Conservation (phyloP, 306 rosid genomes). For the Senna tora region DNA sequence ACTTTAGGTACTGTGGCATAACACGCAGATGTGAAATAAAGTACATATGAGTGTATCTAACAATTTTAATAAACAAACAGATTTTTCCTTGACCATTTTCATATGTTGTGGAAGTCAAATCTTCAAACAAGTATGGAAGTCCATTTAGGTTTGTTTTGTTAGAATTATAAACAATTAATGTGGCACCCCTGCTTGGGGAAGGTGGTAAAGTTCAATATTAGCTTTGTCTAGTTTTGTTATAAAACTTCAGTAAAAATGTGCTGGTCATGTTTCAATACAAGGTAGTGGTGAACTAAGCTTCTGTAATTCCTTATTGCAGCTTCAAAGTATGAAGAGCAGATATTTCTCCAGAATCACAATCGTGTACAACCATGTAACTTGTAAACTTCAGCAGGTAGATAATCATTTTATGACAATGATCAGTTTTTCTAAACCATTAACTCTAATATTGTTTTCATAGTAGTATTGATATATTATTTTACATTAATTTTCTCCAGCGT, state of each 20-base stretch:
- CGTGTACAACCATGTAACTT: neutral
- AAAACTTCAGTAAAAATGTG: neutral
- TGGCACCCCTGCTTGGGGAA: neutral
- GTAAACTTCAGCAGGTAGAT: conserved; percentile 26
- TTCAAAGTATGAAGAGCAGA: conserved; percentile 22
- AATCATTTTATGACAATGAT: neutral
- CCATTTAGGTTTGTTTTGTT: neutral
- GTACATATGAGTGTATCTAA: neutral
- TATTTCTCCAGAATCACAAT: neutral
- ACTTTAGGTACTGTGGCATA: neutral
- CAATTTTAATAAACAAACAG: neutral
- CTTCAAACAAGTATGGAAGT: neutral
- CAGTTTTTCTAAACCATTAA: neutral
- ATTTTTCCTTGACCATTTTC: neutral
- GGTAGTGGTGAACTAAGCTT: neutral
- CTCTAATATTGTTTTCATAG: neutral
- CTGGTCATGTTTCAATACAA: neutral
- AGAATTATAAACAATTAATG: neutral
- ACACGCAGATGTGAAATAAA: neutral
- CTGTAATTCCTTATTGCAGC: conserved; percentile 35
- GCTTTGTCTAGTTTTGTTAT: neutral
- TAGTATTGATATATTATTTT: conserved; percentile 3
- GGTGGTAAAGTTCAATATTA: neutral
- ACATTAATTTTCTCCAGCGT: conserved; percentile 21
- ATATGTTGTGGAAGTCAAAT: neutral